Percentiles rank a stretch among this genome's conserved stretches.
Evolutionary conservation across 2,329 filamentous ascomycete species (phyloP).

Genomic region (Leptographium flavum): DNA sequence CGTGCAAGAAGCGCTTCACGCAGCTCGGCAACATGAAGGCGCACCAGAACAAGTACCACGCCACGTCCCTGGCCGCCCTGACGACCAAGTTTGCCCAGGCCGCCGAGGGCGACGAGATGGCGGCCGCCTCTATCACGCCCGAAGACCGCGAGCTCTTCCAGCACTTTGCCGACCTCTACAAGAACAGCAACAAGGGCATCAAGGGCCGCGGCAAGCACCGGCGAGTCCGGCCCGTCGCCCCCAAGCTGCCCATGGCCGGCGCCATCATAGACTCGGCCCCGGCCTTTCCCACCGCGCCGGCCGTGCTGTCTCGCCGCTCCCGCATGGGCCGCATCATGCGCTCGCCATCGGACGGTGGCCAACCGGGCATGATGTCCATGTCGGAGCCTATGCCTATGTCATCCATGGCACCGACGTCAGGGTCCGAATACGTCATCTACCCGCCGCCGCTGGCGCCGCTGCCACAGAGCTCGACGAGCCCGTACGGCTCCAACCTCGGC

Average conservation of each 20-base stretch:
- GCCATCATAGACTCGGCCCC: background rate
- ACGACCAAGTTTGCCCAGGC: slow-evolving; percentile 56
- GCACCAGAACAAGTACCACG: slow-evolving; percentile 91
- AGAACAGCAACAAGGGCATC: slow-evolving; percentile 97
- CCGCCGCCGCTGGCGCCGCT: background rate
- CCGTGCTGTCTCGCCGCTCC: background rate
- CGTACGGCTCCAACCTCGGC: background rate
- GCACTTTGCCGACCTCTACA: slow-evolving; percentile 81
- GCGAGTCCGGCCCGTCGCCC: slow-evolving; percentile 33
- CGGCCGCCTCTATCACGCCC: slow-evolving; percentile 23
- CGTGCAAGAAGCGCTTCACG: slow-evolving; percentile 78
- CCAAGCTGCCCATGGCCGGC: slow-evolving; percentile 14
- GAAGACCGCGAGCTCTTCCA: slow-evolving; percentile 59
- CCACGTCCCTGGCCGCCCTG: slow-evolving; percentile 53
- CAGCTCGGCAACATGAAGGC: slow-evolving; percentile 88
- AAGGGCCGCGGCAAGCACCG: slow-evolving; percentile 86
- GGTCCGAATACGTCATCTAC: background rate
- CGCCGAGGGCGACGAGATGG: slow-evolving; percentile 46
- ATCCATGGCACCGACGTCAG: background rate
- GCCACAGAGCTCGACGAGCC: background rate
- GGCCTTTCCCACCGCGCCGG: background rate
- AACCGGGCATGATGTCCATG: background rate
- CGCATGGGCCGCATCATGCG: background rate
- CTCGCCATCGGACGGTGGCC: background rate
- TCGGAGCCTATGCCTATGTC: background rate